Conservation (phyloP, 2,329 filamentous ascomycete species). For the Emergomyces pasteurianus region DNA sequence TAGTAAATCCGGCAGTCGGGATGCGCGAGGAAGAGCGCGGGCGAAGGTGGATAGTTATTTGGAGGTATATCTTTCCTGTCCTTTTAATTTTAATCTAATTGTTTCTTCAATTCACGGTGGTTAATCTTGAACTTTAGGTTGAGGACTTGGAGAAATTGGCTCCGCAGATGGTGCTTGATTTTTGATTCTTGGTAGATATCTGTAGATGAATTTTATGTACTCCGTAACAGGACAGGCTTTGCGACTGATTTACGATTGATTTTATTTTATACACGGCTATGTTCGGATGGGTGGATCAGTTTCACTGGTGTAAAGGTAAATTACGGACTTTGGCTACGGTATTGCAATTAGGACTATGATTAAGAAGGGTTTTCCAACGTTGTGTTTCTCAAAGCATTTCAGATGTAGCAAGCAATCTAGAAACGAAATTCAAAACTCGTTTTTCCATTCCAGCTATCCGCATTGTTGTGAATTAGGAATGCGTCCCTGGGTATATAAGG, state of each 20-base stretch:
- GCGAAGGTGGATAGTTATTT: conserved; percentile 47
- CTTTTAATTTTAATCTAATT: neutral
- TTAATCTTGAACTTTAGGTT: conserved; percentile 40
- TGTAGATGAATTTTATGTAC: neutral
- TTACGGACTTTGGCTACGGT: neutral
- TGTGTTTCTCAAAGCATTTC: too few species aligned
- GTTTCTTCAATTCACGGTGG: neutral
- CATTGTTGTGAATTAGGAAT: too few species aligned
- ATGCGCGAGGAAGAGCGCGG: conserved; percentile 17
- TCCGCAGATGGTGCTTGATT: conserved; percentile 74
- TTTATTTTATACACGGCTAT: neutral
- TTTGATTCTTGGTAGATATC: conserved; percentile 47
- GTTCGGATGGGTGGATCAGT: neutral
- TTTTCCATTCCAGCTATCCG: neutral
- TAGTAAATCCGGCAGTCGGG: conserved; percentile 20
- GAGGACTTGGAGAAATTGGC: conserved; percentile 84
- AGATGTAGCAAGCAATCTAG: too few species aligned
- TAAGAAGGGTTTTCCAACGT: too few species aligned
- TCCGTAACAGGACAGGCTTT: too few species aligned
- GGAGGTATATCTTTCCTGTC: conserved; percentile 45
- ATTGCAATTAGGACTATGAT: neutral
- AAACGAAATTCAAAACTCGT: neutral
- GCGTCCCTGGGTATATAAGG: too few species aligned
- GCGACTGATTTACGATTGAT: neutral
- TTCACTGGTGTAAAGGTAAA: neutral